Conservation (phyloP, 192 early-diverging fungal genomes). For the Pilobolus umbonatus region DNA sequence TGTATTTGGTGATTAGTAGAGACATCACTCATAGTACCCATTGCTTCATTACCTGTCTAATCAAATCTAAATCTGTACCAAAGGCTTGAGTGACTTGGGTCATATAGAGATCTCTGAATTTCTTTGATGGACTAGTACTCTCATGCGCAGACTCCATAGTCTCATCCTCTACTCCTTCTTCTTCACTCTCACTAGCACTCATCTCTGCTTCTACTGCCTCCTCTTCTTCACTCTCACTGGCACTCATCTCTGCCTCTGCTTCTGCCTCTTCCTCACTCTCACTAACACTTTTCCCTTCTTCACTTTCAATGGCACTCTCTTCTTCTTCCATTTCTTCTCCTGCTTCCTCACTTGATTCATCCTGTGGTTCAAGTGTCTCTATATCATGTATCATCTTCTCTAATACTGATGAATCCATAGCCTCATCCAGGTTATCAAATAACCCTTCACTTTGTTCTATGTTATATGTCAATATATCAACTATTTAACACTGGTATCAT, state of each 20-base stretch:
- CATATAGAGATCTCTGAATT: slow-evolving; percentile 37
- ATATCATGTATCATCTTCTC: slow-evolving; percentile 14
- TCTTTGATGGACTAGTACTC: slow-evolving; percentile 11
- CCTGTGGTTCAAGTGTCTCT: too few species aligned
- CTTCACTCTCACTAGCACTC: not conserved
- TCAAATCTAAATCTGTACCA: slow-evolving; percentile 34
- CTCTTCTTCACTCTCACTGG: not conserved
- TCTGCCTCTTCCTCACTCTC: not conserved
- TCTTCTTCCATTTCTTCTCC: slow-evolving; percentile 1
- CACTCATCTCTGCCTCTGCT: not conserved
- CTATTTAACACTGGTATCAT: not conserved
- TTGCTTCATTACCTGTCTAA: slow-evolving; percentile 26
- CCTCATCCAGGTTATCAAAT: slow-evolving; percentile 27
- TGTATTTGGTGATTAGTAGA: slow-evolving; percentile 6
- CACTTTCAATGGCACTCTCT: slow-evolving; percentile 1
- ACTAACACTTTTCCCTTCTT: not conserved
- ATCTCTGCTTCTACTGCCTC: slow-evolving; percentile 2
- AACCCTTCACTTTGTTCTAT: slow-evolving; percentile 12
- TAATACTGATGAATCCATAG: slow-evolving; percentile 18
- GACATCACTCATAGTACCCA: not conserved
- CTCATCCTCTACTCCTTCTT: slow-evolving; percentile 6
- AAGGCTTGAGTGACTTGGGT: slow-evolving; percentile 34
- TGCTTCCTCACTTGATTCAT: not conserved
- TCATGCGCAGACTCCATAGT: not conserved
- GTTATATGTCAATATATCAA: too few species aligned